Evolutionary conservation across 2,329 filamentous ascomycete genomes (phyloP).

Genomic region (Cercospora sp.): DNA sequence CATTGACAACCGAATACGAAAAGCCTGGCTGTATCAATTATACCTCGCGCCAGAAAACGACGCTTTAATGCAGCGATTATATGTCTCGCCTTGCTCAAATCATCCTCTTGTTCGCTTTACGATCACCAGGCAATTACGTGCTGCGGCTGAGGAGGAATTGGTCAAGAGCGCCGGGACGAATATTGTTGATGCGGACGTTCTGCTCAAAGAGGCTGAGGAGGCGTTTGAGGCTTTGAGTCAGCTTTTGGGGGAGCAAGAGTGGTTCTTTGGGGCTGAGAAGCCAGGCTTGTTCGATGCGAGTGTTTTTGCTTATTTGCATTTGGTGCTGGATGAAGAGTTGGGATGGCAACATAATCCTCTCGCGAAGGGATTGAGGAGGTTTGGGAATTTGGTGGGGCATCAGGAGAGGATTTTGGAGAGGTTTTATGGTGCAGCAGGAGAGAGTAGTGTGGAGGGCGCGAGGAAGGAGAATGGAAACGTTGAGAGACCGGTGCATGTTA

Average conservation of each 20-base stretch:
- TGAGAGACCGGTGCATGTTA: neutral
- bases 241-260: constrained; percentile 58
- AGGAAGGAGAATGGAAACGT: neutral
- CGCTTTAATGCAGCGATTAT: constrained; percentile 67
- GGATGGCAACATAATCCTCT: constrained; percentile 66
- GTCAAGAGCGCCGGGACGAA: constrained; percentile 55
- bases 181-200: constrained; percentile 46
- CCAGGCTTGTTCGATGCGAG: constrained; percentile 83
- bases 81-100: constrained; percentile 63
- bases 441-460: neutral
- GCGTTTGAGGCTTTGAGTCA: constrained; percentile 64
- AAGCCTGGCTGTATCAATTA: constrained; percentile 83
- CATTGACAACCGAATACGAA: constrained; percentile 73
- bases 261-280: constrained; percentile 59
- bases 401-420: constrained; percentile 55
- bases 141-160: constrained; percentile 74
- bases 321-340: constrained; percentile 67
- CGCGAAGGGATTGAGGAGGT: constrained; percentile 55
- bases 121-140: constrained; percentile 65
- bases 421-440: neutral
- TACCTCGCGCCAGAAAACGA: constrained; percentile 74
- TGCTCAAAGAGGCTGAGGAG: constrained; percentile 61
- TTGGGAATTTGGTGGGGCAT: constrained; percentile 66
- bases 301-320: constrained; percentile 85
- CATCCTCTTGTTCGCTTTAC: constrained; percentile 63